Conservation (phyloP, 768 basidiomycete genomes). For the Plicaturopsis crispa region DNA sequence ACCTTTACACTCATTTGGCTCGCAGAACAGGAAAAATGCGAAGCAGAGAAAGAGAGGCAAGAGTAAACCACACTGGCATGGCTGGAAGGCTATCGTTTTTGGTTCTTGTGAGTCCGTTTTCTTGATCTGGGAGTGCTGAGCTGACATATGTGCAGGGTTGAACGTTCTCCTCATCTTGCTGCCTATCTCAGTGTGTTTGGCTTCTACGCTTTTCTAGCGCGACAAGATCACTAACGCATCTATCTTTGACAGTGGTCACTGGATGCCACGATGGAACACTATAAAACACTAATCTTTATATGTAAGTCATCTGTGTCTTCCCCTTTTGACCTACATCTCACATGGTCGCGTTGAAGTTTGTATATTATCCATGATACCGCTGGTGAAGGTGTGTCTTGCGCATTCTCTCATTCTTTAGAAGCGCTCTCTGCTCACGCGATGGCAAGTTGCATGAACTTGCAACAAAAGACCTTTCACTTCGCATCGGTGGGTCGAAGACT, state of each 20-base stretch:
- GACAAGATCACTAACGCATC: background rate
- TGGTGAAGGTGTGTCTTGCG: conserved; percentile 52
- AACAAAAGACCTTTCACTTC: conserved; percentile 63
- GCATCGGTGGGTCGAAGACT: conserved; percentile 71
- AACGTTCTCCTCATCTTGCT: conserved; percentile 61
- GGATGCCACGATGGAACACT: conserved; percentile 35
- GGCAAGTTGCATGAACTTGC: conserved; percentile 68
- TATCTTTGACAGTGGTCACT: conserved; percentile 44
- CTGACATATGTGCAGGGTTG: conserved; percentile 40
- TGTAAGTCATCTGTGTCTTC: conserved; percentile 31
- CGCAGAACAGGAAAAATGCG: too few species aligned
- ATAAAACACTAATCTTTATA: conserved; percentile 51
- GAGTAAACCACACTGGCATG: too few species aligned
- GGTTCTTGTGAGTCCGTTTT: conserved; percentile 44
- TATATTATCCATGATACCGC: conserved; percentile 65
- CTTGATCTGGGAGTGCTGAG: background rate
- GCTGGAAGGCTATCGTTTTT: conserved; percentile 47
- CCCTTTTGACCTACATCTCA: background rate
- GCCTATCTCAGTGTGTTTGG: conserved; percentile 53
- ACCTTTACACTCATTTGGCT: too few species aligned
- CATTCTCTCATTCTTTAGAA: background rate
- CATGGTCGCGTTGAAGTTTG: conserved; percentile 35
- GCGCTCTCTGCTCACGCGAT: background rate
- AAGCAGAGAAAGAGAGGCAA: too few species aligned
- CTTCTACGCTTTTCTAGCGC: background rate